phyloP scores from a whole-genome alignment of 768 basidiomycete genomes.

The Strobilomyces dryophilus region DNA sequence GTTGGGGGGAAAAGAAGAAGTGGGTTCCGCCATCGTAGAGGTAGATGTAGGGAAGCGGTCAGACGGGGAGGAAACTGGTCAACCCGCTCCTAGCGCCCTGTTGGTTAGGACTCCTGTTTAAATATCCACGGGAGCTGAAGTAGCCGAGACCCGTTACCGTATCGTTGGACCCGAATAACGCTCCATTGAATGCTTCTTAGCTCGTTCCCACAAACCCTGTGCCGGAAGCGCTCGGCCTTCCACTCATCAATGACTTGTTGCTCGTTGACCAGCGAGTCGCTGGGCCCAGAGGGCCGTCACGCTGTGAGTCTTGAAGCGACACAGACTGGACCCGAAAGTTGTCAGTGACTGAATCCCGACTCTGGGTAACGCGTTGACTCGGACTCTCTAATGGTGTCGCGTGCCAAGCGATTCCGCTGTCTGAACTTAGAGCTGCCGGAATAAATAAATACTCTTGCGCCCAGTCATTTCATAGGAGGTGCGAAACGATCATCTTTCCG shows the following conservation, averaged over 20 bases:
- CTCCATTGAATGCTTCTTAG: background rate
- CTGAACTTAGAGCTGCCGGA: too few species aligned
- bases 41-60: background rate
- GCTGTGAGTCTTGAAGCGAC: too few species aligned
- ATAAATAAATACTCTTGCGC: too few species aligned
- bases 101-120: background rate
- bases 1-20: background rate
- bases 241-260: background rate
- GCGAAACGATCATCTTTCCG: too few species aligned
- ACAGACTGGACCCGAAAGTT: too few species aligned
- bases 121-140: slow-evolving; percentile 7
- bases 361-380: too few species aligned
- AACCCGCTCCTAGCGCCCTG: background rate
- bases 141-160: slow-evolving; percentile 6
- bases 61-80: background rate
- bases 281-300: background rate
- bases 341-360: too few species aligned
- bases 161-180: slow-evolving; percentile 19
- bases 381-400: too few species aligned
- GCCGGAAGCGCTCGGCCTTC: background rate
- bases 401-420: too few species aligned
- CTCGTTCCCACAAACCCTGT: slow-evolving; percentile 6
- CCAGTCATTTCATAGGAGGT: too few species aligned
- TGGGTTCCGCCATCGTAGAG: slow-evolving; percentile 12
- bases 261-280: background rate